These are phyloP conservation scores for Epichloe glyceriae DNA, from an alignment of 2,329 filamentous ascomycete species.

Conservation along the genomic window DNA sequence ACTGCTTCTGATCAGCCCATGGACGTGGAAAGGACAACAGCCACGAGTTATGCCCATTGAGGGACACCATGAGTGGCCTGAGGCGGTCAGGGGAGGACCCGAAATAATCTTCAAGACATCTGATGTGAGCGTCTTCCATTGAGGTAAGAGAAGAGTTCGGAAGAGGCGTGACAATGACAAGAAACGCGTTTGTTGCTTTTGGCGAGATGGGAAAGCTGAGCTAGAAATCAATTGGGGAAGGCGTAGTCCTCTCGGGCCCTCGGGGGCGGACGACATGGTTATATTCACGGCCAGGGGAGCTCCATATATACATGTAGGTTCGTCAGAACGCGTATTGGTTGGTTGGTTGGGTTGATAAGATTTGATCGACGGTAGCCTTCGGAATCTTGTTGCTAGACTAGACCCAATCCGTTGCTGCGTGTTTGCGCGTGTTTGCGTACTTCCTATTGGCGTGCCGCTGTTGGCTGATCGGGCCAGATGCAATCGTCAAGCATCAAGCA, in stretches of 20 bases:
- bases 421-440: not conserved
- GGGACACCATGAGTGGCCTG: conserved; percentile 17
- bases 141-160: not conserved
- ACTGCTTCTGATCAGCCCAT: conserved; percentile 8
- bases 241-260: not conserved
- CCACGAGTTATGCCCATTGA: conserved; percentile 24
- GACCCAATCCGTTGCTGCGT: not conserved
- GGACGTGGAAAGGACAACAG: conserved; percentile 21
- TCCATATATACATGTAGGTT: too few relatives aligned
- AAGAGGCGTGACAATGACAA: not conserved
- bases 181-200: not conserved
- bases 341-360: not conserved
- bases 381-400: not conserved
- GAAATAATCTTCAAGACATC: conserved; percentile 9
- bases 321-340: not conserved
- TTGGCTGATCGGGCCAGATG: too few relatives aligned
- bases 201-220: not conserved
- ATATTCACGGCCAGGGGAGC: not conserved
- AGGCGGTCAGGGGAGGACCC: conserved; percentile 6
- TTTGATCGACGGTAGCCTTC: not conserved
- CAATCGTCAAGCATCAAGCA: too few relatives aligned
- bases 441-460: too few relatives aligned
- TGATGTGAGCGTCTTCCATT: conserved; percentile 7
- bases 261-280: not conserved
- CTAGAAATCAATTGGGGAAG: not conserved